Evolutionary conservation across 2,329 filamentous ascomycete genomes (phyloP), one percentile per base, ranked within the genome.

Genomic region (Colletotrichum incanum): DNA sequence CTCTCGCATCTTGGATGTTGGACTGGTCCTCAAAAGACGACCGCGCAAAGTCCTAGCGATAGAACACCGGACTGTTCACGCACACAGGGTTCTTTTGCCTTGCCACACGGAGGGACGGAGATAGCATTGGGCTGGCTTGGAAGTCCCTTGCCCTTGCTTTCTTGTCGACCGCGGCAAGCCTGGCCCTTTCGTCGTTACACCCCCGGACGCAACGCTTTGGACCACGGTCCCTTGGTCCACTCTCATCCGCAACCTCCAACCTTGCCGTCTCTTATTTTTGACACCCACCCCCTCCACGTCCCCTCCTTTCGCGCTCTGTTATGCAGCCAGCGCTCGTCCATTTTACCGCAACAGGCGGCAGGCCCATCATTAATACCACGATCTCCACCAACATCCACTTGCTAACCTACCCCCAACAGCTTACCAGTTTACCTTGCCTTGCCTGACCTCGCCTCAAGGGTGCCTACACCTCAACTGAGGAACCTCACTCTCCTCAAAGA

Each of bases 271-370:
- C 49, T 65, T 45, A 31, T 66, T 61, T 72, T 50, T 59, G 63
- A 67, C 67, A 67, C 50, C 68, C 67, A 62, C 71, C 55, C 67
- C 49, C 61, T 45, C 50, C 52, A 18, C 31, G 18, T 28, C 64
- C 61, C 67, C 52, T 50, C 28, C 60, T 47, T 50, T 54, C 41
- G 41, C 47, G 26, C 66, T 64, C 63, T 73, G 52, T 63, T 59
- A 67, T 74, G 72, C 74, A 75, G 70, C 52, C 58, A 37, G 60
- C 65, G 69, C 72, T 68, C 62, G 69, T 75, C 78, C 80, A 76
- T 79, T 80, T 80, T 82, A 76, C 80, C 79, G 79, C 78, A 79
- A 76, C 74, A 75, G 76, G 77, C 77, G 77, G 78, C 76, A 76
- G 72, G 72, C 73, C 73, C 71, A 67, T 73, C 65, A 67, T 62